Evolutionary conservation across 345 rosid genomes (phyloP), one percentile per base, ranked within the genome.

Genomic region (Punica granatum): DNA sequence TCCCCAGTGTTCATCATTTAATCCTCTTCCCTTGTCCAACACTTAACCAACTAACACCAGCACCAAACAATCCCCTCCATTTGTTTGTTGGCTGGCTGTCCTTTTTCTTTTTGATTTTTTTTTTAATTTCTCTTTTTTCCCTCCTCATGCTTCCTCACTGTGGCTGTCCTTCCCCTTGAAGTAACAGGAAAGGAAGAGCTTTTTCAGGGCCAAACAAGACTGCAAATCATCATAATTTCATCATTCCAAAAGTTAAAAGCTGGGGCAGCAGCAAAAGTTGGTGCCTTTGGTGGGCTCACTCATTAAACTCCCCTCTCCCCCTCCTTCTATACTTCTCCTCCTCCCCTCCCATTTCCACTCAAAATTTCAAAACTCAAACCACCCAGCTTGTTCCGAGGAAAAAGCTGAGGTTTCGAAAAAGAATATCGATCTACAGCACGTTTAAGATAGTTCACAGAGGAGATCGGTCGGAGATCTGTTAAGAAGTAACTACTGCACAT

Each of bases 21-120:
- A 73, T 28, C 58, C 32, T 37, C 60, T 63, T 82, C 76, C 76
- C 86, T 82, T 82, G 70, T 64, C 76, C 75, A 71, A 69, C 82
- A 80, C 83, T 79, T 75, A 77, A 80, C 80, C 83, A 77, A 79
- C 83, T 67, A 77, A 75, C 83, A 76, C 41, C n/a, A n/a, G n/a
- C n/a, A n/a, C n/a, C n/a, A n/a, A n/a, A 62, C 48, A 72, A 80
- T 75, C 83, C 61, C 78, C 66, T 33, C 42, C 34, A n/a, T 32
- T 65, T 66, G 41, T 37, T 53, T 41, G 18, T 30, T 12, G 71
- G 56, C 34, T 37, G 41, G 41, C 41, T 37, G 41, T 37, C 11
- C 11, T 37, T 37, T 37, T 11, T 37, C 11, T 11, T 37, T 11
- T 37, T 11, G 5, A 4, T 37, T 37, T 37, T 37, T 37, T 37